Conservation (phyloP, 176 grass and related monocot species). For the Lolium perenne region DNA sequence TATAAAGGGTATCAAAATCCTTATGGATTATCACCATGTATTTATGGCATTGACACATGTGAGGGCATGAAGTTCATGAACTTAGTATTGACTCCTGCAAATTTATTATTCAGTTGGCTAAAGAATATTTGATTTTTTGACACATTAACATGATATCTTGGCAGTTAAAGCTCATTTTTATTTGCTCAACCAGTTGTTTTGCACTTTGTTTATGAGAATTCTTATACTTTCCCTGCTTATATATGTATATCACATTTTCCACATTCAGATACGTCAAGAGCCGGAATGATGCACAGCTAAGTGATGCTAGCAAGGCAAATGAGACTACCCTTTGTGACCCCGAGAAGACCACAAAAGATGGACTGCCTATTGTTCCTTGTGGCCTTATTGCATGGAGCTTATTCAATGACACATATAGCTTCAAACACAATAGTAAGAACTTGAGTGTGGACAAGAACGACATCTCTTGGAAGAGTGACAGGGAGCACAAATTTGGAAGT, state of each 20-base stretch:
- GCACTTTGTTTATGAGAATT: conserved; percentile 10
- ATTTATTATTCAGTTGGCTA: background rate
- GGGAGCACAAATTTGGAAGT: conserved; percentile 92
- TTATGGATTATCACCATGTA: no score
- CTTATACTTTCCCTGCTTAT: conserved; percentile 12
- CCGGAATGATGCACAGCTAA: conserved; percentile 78
- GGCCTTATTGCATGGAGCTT: conserved; percentile 96
- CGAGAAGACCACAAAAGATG: conserved; percentile 53
- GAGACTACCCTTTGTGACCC: conserved; percentile 67
- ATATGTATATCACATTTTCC: background rate
- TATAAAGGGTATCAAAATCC: background rate
- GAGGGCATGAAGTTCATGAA: conserved; percentile 4
- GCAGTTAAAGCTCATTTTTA: conserved; percentile 24
- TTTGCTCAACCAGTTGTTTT: background rate
- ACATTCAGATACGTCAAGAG: conserved; percentile 93
- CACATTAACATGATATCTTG: background rate
- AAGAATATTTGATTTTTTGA: conserved; percentile 15
- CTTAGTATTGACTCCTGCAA: background rate
- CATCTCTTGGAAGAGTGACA: conserved; percentile 96
- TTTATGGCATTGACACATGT: background rate
- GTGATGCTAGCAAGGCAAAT: conserved; percentile 46
- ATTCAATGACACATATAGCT: conserved; percentile 91
- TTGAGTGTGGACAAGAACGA: conserved; percentile 67
- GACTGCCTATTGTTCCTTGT: conserved; percentile 74
- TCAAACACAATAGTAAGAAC: conserved; percentile 40